A percentile compares a stretch with the other conserved stretches of the same genome.
phyloP scores from a whole-genome alignment of 192 early-diverging fungal species.

The Podila verticillata region DNA sequence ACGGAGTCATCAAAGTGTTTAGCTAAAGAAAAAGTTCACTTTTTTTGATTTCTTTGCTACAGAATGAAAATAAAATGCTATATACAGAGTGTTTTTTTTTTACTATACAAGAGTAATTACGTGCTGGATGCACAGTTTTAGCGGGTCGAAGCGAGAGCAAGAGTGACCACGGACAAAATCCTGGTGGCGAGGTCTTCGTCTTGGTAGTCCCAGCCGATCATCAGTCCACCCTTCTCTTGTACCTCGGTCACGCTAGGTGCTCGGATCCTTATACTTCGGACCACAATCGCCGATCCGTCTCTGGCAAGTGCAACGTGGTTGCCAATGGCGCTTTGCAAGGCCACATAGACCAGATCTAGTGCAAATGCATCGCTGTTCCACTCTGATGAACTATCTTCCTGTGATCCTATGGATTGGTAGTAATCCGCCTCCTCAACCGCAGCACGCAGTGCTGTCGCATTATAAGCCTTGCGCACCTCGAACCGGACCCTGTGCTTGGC shows the following conservation, averaged over 20 bases:
- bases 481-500: slow-evolving; percentile 50
- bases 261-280: slow-evolving; percentile 34
- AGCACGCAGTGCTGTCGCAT: slow-evolving; percentile 33
- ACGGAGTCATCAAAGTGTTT: slow-evolving; percentile 81
- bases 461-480: slow-evolving; percentile 45
- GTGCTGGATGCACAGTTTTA: neutral
- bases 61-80: too few relatives aligned
- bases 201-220: slow-evolving; percentile 70
- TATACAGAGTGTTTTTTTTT: neutral
- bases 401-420: slow-evolving; percentile 11
- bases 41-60: neutral
- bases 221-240: slow-evolving; percentile 42
- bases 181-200: slow-evolving; percentile 74
- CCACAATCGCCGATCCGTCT: slow-evolving; percentile 21
- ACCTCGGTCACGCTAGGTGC: slow-evolving; percentile 34
- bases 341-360: slow-evolving; percentile 49
- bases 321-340: slow-evolving; percentile 38
- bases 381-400: neutral
- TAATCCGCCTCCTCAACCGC: slow-evolving; percentile 32
- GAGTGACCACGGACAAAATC: slow-evolving; percentile 60
- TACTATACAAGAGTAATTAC: neutral
- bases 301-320: slow-evolving; percentile 22
- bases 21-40: neutral
- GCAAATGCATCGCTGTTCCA: slow-evolving; percentile 42
- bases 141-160: slow-evolving; percentile 30